phyloP scores from a whole-genome alignment of 208 protist genomes.

The Leptomonas pyrrhocoris region DNA sequence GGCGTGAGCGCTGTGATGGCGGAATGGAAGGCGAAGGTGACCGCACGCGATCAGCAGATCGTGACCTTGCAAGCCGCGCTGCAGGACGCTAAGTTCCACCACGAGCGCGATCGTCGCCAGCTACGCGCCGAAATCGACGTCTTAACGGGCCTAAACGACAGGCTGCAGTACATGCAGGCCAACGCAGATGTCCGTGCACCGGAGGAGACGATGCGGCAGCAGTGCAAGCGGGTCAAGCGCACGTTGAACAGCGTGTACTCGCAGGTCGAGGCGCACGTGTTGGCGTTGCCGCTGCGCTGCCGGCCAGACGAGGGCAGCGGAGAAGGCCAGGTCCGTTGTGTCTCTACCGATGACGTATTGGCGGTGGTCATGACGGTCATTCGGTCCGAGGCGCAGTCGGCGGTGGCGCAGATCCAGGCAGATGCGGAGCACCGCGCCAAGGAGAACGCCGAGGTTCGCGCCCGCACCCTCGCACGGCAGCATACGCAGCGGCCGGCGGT shows the following conservation, averaged over 20 bases:
- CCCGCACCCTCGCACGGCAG: conserved; percentile 13
- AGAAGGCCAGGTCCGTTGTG: not conserved
- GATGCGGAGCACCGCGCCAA: conserved; percentile 28
- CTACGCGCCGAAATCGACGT: conserved; percentile 61
- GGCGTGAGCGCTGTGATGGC: conserved; percentile 19
- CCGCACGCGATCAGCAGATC: conserved; percentile 45
- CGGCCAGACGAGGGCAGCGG: not conserved
- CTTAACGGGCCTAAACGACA: conserved; percentile 44
- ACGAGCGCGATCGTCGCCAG: conserved; percentile 51
- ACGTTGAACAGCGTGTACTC: conserved; percentile 60
- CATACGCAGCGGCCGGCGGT: conserved; percentile 4
- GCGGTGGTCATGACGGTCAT: conserved; percentile 41
- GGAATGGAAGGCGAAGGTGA: conserved; percentile 38
- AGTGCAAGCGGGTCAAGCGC: conserved; percentile 56
- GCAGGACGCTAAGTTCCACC: conserved; percentile 40
- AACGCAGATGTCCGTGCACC: conserved; percentile 25
- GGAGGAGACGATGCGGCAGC: conserved; percentile 30
- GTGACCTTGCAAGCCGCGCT: conserved; percentile 42
- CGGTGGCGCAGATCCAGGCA: conserved; percentile 44
- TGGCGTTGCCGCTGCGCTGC: conserved; percentile 7
- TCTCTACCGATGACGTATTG: conserved; percentile 45
- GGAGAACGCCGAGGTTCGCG: conserved; percentile 26
- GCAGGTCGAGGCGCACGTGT: conserved; percentile 47
- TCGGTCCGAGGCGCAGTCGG: conserved; percentile 39
- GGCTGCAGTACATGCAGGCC: conserved; percentile 36